Evolutionary conservation across 805 yeast species (phyloP).

Genomic region (Grigorovia yakushimaensis): DNA sequence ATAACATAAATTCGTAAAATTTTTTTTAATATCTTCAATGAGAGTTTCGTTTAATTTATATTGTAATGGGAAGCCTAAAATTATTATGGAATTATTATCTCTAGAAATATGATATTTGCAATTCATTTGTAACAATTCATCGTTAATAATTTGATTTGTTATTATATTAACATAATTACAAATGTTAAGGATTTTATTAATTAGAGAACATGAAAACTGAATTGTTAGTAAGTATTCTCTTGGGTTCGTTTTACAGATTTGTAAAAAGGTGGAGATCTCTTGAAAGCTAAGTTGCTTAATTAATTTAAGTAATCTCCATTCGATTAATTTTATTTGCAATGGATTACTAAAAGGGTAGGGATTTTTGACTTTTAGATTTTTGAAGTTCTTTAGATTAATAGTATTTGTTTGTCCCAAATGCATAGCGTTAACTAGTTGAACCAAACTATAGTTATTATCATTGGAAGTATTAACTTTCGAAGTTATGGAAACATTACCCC

Average conservation of each 20-base stretch:
- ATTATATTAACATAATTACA: neutral
- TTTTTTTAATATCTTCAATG: neutral
- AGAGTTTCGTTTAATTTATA: neutral
- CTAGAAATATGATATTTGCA: neutral
- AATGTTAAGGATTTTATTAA: neutral
- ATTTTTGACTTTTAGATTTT: too few species aligned
- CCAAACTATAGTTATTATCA: neutral
- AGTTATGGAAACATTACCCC: too few species aligned
- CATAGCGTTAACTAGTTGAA: neutral
- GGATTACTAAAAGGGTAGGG: neutral
- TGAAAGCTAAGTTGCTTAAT: neutral
- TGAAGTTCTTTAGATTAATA: too few species aligned
- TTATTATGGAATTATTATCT: neutral
- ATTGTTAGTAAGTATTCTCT: neutral
- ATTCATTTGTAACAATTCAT: neutral
- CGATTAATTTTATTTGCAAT: neutral
- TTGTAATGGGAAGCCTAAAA: neutral
- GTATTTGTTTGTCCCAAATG: neutral
- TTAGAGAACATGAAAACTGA: neutral
- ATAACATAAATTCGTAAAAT: neutral
- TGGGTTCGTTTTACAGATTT: neutral
- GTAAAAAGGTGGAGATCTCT: neutral
- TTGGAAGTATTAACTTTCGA: neutral
- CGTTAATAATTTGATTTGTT: neutral
- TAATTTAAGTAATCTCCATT: neutral